These are phyloP conservation scores for Heliosperma pusillum DNA, from an alignment of 148 eudicot genomes.

Conservation along the genomic window DNA sequence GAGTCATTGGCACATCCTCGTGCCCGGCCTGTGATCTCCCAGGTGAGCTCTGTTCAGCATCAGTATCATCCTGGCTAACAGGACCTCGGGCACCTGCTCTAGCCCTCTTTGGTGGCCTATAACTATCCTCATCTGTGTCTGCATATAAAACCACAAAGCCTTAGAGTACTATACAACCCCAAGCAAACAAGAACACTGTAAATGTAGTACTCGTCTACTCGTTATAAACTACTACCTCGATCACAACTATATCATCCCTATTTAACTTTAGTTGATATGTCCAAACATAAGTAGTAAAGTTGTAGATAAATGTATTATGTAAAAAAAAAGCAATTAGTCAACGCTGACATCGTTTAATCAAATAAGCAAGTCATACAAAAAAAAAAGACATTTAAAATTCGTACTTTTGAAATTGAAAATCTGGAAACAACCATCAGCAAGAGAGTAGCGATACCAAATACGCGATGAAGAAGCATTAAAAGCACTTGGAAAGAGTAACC, in stretches of 20 bases:
- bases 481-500: no score
- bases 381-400: no score
- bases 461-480: no score
- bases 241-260: neutral
- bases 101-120: slow-evolving; percentile 75
- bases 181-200: neutral
- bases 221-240: neutral
- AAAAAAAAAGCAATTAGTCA: neutral
- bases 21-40: slow-evolving; percentile 69
- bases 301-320: neutral
- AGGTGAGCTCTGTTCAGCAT: slow-evolving; percentile 82
- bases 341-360: neutral
- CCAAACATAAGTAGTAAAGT: neutral
- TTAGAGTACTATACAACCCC: neutral
- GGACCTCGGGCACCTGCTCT: slow-evolving; percentile 58
- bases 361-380: neutral
- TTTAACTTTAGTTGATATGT: neutral
- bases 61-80: slow-evolving; percentile 57
- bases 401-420: no score
- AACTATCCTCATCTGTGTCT: slow-evolving; percentile 84
- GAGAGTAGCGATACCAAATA: no score
- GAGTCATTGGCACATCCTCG: slow-evolving; percentile 79
- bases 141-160: slow-evolving; percentile 23
- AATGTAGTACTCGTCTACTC: neutral
- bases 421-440: no score